Evolutionary conservation across 192 early-diverging fungal genomes (phyloP).

Genomic region (Coemansia biformis): DNA sequence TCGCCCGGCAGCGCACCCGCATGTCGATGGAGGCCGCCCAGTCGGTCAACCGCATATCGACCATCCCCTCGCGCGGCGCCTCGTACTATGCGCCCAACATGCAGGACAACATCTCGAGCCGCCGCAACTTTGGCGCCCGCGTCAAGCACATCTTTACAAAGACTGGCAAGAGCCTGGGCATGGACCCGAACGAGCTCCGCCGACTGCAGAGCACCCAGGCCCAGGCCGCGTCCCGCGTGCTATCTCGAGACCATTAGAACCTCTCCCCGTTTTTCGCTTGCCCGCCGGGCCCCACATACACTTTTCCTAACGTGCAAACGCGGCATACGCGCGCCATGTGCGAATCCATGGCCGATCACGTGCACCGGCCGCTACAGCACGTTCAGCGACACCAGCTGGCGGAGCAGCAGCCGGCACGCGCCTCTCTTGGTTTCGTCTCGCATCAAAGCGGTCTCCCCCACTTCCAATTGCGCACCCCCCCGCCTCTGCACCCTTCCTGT

Average conservation of each 20-base stretch:
- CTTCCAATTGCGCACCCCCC: no score
- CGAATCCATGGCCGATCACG: no score
- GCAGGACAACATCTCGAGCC: constrained; percentile 50
- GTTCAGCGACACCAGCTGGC: no score
- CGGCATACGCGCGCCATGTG: no score
- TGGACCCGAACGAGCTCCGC: constrained; percentile 63
- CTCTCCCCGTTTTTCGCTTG: no score
- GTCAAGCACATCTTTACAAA: constrained; percentile 48
- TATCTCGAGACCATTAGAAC: constrained; percentile 25
- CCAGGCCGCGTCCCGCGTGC: constrained; percentile 51
- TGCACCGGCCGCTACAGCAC: no score
- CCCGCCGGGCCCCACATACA: no score
- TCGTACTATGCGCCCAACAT: constrained; percentile 61
- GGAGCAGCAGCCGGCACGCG: no score
- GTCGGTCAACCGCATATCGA: constrained; percentile 56
- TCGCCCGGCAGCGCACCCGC: constrained; percentile 53
- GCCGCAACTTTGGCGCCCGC: constrained; percentile 52
- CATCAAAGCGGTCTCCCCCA: no score
- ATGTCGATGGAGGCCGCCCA: constrained; percentile 52
- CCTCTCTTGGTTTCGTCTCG: no score
- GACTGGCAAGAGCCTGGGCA: constrained; percentile 55
- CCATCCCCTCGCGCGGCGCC: constrained; percentile 54
- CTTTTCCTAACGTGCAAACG: no score
- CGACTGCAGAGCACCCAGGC: constrained; percentile 71
- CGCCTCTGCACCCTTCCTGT: no score